phyloP scores from a whole-genome alignment of 768 basidiomycete species.

The Amanita pseudoporphyria region DNA sequence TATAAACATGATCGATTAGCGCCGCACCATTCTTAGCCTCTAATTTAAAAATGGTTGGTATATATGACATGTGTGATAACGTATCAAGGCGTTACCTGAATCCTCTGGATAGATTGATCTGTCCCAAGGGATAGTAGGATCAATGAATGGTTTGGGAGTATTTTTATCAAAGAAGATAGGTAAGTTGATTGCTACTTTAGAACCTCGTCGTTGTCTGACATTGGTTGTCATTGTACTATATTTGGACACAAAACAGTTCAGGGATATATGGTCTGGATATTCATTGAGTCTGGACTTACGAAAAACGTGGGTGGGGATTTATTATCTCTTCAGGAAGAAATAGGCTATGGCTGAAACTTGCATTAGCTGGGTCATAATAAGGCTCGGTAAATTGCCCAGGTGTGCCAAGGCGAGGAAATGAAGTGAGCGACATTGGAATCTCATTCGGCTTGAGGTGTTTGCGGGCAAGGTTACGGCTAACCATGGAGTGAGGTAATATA shows the following conservation, averaged over 20 bases:
- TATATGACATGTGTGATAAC: background rate
- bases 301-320: conserved; percentile 96
- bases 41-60: conserved; percentile 17
- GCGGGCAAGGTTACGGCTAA: conserved; percentile 75
- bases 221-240: conserved; percentile 93
- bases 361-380: conserved; percentile 61
- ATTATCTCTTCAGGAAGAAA: conserved; percentile 95
- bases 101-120: conserved; percentile 80
- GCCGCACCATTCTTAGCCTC: conserved; percentile 91
- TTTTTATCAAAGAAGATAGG: conserved; percentile 85
- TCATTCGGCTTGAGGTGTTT: conserved; percentile 80
- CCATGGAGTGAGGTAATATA: background rate
- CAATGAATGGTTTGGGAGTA: conserved; percentile 85
- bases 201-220: conserved; percentile 81
- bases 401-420: conserved; percentile 89
- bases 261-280: conserved; percentile 1
- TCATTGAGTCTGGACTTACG: conserved; percentile 48
- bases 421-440: conserved; percentile 86
- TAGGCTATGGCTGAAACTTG: conserved; percentile 83
- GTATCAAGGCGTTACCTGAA: conserved; percentile 40
- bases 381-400: conserved; percentile 92
- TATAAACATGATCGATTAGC: conserved; percentile 83
- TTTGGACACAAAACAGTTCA: conserved; percentile 9
- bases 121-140: conserved; percentile 87
- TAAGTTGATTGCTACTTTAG: conserved; percentile 92